These are phyloP conservation scores for Blastobotrys peoriensis DNA, from an alignment of 805 yeast species.

Conservation along the genomic window DNA sequence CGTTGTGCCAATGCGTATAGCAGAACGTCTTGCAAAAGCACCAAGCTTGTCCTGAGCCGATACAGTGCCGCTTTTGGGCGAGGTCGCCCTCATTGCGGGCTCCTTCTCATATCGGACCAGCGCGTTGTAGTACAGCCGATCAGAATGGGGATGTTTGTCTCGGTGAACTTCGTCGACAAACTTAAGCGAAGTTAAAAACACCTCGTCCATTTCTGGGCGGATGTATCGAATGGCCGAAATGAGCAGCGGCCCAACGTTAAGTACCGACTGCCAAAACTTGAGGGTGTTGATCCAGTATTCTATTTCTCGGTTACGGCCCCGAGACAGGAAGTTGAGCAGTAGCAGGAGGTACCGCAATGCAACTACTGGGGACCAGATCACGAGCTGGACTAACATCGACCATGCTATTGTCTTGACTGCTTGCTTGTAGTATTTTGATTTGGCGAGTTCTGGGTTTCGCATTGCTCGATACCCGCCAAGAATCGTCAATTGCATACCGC, in stretches of 20 bases:
- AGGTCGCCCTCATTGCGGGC: neutral
- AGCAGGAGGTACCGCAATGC: slow-evolving; percentile 20
- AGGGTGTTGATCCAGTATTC: slow-evolving; percentile 23
- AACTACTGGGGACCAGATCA: slow-evolving; percentile 29
- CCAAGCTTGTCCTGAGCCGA: slow-evolving; percentile 6
- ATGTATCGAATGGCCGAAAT: slow-evolving; percentile 34
- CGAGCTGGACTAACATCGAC: slow-evolving; percentile 36
- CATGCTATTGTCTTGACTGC: slow-evolving; percentile 33
- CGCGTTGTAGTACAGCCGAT: slow-evolving; percentile 21
- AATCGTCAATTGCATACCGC: slow-evolving; percentile 50
- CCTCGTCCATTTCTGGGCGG: slow-evolving; percentile 36
- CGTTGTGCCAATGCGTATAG: slow-evolving; percentile 25
- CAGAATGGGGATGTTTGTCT: slow-evolving; percentile 37
- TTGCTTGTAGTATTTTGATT: slow-evolving; percentile 33
- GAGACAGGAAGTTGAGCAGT: slow-evolving; percentile 13
- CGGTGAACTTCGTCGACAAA: slow-evolving; percentile 36
- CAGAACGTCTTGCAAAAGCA: slow-evolving; percentile 12
- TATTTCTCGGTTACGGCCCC: slow-evolving; percentile 11
- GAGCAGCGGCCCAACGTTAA: slow-evolving; percentile 38
- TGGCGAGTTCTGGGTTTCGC: slow-evolving; percentile 38
- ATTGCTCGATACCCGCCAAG: slow-evolving; percentile 44
- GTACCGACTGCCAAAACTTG: slow-evolving; percentile 33
- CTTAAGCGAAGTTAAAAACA: slow-evolving; percentile 35
- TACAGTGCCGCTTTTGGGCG: slow-evolving; percentile 2
- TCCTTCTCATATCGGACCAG: slow-evolving; percentile 11